Percentiles rank a stretch among this genome's conserved stretches.
Conservation (phyloP, 164 flowering plant species). For the Dillenia suffruticosa region DNA sequence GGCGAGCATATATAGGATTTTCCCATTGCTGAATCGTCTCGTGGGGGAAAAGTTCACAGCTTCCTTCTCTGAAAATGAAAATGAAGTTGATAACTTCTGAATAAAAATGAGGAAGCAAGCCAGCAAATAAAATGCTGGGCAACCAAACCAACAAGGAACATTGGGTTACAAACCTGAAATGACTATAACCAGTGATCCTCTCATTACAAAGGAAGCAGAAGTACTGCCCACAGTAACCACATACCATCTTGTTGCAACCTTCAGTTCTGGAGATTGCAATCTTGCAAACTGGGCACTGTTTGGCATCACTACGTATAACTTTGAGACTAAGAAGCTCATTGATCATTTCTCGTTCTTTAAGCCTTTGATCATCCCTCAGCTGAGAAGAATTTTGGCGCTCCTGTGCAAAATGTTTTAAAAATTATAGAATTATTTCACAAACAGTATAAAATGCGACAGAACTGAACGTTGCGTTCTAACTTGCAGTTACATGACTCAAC, state of each 20-base stretch:
- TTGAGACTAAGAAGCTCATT: constrained; percentile 69
- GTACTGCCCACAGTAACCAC: constrained; percentile 67
- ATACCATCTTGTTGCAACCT: constrained; percentile 95
- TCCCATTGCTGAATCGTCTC: constrained; percentile 58
- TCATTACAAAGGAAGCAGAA: constrained; percentile 77
- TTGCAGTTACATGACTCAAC: no score
- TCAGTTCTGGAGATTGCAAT: constrained; percentile 78
- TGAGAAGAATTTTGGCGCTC: constrained; percentile 70
- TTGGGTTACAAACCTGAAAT: constrained; percentile 52
- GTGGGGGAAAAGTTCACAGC: constrained; percentile 61
- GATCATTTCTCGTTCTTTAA: constrained; percentile 60
- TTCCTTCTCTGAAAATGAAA: constrained; percentile 38
- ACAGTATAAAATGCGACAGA: no score
- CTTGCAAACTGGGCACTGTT: constrained; percentile 90
- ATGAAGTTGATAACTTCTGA: constrained; percentile 7
- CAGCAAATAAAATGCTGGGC: background rate
- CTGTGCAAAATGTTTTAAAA: constrained; percentile 27
- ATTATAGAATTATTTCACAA: background rate
- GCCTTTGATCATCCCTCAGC: constrained; percentile 48
- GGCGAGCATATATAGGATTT: constrained; percentile 46
- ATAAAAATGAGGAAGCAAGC: background rate
- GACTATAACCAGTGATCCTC: constrained; percentile 81
- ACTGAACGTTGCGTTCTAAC: no score
- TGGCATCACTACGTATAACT: constrained; percentile 63
- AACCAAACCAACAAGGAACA: background rate